A percentile compares a stretch with the other conserved stretches of the same genome.
Conservation (phyloP, 2,329 filamentous ascomycete species). For the Neopestalotiopsis sp. region DNA sequence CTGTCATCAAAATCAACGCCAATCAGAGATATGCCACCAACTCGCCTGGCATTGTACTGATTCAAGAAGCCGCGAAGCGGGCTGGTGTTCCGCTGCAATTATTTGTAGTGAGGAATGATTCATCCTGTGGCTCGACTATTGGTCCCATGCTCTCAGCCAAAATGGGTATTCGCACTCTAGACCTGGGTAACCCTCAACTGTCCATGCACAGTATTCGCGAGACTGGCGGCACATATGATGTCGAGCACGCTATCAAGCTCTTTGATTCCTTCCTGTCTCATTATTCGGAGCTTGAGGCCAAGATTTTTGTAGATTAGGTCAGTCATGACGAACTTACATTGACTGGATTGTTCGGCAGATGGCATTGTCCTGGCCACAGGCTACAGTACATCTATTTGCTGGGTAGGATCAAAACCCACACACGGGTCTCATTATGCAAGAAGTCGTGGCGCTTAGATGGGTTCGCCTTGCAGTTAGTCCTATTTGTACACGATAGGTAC, state of each 20-base stretch:
- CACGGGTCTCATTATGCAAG: no score
- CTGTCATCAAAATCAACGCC: conserved; percentile 97
- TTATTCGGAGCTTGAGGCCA: conserved; percentile 82
- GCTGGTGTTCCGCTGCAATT: conserved; percentile 87
- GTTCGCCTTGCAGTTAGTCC: no score
- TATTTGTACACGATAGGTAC: no score
- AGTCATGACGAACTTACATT: not conserved
- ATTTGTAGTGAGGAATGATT: conserved; percentile 96
- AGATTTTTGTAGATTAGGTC: conserved; percentile 77
- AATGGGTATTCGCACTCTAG: conserved; percentile 85
- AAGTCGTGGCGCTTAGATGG: no score
- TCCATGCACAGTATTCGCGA: conserved; percentile 98
- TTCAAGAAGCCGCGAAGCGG: conserved; percentile 82
- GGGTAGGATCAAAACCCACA: no score
- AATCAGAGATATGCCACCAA: conserved; percentile 98
- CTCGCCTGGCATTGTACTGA: conserved; percentile 88
- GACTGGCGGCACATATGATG: conserved; percentile 86
- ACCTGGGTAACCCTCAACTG: conserved; percentile 91
- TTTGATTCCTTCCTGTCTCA: conserved; percentile 88
- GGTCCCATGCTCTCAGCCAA: conserved; percentile 93
- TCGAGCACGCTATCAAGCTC: conserved; percentile 82
- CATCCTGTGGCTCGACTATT: conserved; percentile 92
- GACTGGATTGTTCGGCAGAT: not conserved
- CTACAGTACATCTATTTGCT: not conserved
- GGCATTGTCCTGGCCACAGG: not conserved